phyloP scores from a whole-genome alignment of 2,329 filamentous ascomycete genomes.

The Ophiostoma fasciatum region DNA sequence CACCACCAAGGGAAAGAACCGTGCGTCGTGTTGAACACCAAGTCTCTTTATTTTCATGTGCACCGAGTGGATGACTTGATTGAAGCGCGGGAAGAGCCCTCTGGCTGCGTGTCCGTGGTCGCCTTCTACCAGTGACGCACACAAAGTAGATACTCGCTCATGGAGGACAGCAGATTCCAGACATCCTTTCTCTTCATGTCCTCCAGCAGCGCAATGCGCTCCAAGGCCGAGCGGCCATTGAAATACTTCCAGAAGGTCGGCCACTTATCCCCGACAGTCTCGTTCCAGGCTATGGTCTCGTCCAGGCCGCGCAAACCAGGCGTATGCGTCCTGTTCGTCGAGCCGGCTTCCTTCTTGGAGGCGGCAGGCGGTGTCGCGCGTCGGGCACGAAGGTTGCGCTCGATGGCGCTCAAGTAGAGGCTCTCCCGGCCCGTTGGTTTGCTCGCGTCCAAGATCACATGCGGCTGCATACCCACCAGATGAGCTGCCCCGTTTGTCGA shows the following conservation, averaged over 20 bases:
- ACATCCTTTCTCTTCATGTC: slow-evolving; percentile 75
- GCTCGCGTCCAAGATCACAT: slow-evolving; percentile 64
- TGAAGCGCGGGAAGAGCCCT: too few relatives aligned
- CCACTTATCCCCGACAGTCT: slow-evolving; percentile 52
- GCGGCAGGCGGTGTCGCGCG: slow-evolving; percentile 7
- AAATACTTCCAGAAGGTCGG: slow-evolving; percentile 68
- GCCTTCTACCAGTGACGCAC: slow-evolving; percentile 60
- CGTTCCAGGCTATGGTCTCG: slow-evolving; percentile 23
- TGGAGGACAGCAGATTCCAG: slow-evolving; percentile 48
- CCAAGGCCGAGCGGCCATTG: slow-evolving; percentile 70
- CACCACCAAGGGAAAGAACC: too few relatives aligned
- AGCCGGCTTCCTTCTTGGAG: slow-evolving; percentile 8
- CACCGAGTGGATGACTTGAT: too few relatives aligned
- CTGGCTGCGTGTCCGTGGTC: too few relatives aligned
- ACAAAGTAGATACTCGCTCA: slow-evolving; percentile 53
- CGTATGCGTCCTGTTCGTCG: not conserved
- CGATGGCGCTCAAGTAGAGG: slow-evolving; percentile 51
- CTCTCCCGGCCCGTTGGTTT: slow-evolving; percentile 66
- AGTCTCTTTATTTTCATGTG: too few relatives aligned
- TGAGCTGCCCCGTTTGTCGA: slow-evolving; percentile 42
- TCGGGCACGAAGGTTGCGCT: slow-evolving; percentile 27
- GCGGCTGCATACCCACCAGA: slow-evolving; percentile 41
- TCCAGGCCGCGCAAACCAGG: slow-evolving; percentile 1
- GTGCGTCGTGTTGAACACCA: too few relatives aligned
- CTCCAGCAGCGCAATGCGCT: slow-evolving; percentile 74